Evolutionary conservation across 768 basidiomycete species (phyloP).

Genomic region (Boletus coccyginus): DNA sequence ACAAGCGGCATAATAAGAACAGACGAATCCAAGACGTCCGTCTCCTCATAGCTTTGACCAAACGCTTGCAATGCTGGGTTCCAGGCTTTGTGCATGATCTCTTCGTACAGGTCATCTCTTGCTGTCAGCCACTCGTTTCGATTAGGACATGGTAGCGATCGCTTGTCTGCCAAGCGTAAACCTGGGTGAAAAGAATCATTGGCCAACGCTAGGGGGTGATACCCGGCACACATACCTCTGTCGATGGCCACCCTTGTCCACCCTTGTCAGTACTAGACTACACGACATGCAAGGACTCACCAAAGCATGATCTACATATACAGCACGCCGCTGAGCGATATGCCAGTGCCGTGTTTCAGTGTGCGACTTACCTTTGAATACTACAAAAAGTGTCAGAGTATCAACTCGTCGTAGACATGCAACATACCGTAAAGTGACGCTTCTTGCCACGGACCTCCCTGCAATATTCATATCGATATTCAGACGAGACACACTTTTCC

Average conservation of each 20-base stretch:
- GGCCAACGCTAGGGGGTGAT: background rate
- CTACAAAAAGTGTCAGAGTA: constrained; percentile 30
- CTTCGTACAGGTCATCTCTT: constrained; percentile 86
- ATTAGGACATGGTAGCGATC: constrained; percentile 83
- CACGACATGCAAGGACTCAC: constrained; percentile 37
- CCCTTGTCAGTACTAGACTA: background rate
- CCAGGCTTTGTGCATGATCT: constrained; percentile 89
- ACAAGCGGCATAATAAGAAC: constrained; percentile 91
- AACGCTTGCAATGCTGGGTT: constrained; percentile 68
- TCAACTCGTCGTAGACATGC: background rate
- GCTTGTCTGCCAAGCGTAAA: constrained; percentile 90
- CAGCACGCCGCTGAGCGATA: constrained; percentile 4
- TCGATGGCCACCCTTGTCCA: constrained; percentile 88
- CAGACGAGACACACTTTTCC: constrained; percentile 22
- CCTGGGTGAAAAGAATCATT: constrained; percentile 35
- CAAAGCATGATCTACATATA: constrained; percentile 79
- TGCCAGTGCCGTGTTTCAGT: background rate
- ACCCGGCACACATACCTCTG: constrained; percentile 49
- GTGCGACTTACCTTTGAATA: constrained; percentile 68
- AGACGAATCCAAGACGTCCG: constrained; percentile 77
- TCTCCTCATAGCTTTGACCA: constrained; percentile 90
- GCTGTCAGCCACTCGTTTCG: constrained; percentile 68
- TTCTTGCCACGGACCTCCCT: constrained; percentile 91
- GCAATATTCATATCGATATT: constrained; percentile 21
- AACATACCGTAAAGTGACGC: constrained; percentile 77